Evolutionary conservation across 768 basidiomycete genomes (phyloP).

Genomic region (Macrolepiota albuminosa): DNA sequence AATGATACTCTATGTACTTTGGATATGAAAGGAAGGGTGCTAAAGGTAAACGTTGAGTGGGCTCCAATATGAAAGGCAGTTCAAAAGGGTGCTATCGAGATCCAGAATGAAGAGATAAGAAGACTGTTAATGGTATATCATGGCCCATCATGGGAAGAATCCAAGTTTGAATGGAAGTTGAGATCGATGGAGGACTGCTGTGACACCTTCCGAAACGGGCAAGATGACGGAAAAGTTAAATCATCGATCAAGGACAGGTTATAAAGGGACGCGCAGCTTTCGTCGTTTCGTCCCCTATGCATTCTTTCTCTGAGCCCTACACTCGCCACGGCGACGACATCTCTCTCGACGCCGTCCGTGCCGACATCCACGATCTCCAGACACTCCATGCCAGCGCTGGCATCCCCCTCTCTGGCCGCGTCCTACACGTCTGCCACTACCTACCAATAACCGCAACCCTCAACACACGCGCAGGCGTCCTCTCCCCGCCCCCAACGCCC

Average conservation of each 20-base stretch:
- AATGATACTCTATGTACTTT: too few species aligned
- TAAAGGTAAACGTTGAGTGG: too few species aligned
- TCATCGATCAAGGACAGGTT: constrained; percentile 7
- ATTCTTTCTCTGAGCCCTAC: constrained; percentile 72
- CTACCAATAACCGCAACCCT: constrained; percentile 75
- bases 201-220: constrained; percentile 6
- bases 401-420: constrained; percentile 58
- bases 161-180: too few species aligned
- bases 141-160: too few species aligned
- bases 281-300: constrained; percentile 36
- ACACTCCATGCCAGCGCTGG: constrained; percentile 64
- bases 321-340: constrained; percentile 60
- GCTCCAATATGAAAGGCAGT: too few species aligned
- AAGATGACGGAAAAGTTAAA: constrained; percentile 8
- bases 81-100: too few species aligned
- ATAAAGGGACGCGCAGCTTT: neutral
- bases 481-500: constrained; percentile 76
- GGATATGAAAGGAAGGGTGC: too few species aligned
- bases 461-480: constrained; percentile 43
- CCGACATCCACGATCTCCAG: constrained; percentile 69
- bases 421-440: constrained; percentile 90
- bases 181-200: neutral
- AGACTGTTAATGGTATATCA: too few species aligned
- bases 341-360: constrained; percentile 68
- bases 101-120: too few species aligned